These are phyloP conservation scores for Ocimum tenuiflorum DNA, from an alignment of 257 asterid genomes.

Conservation along the genomic window DNA sequence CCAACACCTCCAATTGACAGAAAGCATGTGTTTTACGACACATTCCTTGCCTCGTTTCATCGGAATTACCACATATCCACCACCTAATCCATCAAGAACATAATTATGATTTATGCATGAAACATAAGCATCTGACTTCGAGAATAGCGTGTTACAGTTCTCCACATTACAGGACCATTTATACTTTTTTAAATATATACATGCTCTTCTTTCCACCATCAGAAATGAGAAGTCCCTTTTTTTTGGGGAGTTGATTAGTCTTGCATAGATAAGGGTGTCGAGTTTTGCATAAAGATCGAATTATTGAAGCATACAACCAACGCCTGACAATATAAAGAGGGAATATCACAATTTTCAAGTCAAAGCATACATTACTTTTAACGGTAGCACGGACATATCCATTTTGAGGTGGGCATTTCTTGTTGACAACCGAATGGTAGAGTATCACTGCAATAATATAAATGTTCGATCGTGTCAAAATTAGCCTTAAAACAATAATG, in stretches of 20 bases:
- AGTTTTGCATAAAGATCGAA: background rate
- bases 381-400: constrained; percentile 79
- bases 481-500: background rate
- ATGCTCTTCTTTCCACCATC: background rate
- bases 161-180: no score
- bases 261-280: background rate
- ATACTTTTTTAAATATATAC: no score
- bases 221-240: background rate
- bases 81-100: constrained; percentile 44
- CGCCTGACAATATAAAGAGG: no score
- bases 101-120: no score
- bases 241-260: no score
- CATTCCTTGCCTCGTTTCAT: constrained; percentile 61
- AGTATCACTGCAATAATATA: constrained; percentile 58
- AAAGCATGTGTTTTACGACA: constrained; percentile 73
- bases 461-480: background rate
- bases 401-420: constrained; percentile 62
- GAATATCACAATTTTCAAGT: constrained; percentile 9
- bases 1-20: constrained; percentile 86
- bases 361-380: constrained; percentile 79
- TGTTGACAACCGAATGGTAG: constrained; percentile 76
- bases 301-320: background rate
- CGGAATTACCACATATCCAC: constrained; percentile 78
- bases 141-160: no score
- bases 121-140: no score